Conservation (phyloP, 2,329 filamentous ascomycete genomes). For the Fusarium vanettenii region DNA sequence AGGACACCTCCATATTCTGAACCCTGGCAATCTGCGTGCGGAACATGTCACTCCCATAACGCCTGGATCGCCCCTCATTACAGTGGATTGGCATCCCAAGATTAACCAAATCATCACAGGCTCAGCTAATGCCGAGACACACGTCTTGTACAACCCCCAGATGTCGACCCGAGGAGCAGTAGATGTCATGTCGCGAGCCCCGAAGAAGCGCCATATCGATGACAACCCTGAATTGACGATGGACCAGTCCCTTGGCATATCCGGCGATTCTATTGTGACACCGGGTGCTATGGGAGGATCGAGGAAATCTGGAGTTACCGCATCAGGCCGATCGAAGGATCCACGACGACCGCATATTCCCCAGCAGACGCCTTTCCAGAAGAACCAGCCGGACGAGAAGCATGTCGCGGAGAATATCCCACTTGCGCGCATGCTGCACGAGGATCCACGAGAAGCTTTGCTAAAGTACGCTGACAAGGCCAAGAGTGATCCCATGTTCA, state of each 20-base stretch:
- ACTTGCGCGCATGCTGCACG: conserved; percentile 91
- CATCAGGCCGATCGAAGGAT: conserved; percentile 80
- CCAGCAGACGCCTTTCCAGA: conserved; percentile 87
- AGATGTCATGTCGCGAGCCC: conserved; percentile 90
- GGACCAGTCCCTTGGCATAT: conserved; percentile 83
- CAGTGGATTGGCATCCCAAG: conserved; percentile 91
- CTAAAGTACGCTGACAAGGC: conserved; percentile 95
- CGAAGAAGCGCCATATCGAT: conserved; percentile 95
- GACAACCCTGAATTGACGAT: conserved; percentile 90
- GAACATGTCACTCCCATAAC: conserved; percentile 93
- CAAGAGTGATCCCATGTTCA: conserved; percentile 93
- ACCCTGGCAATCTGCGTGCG: conserved; percentile 87
- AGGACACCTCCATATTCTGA: conserved; percentile 91
- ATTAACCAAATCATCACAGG: conserved; percentile 97
- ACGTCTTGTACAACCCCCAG: conserved; percentile 90
- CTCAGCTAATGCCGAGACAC: conserved; percentile 89
- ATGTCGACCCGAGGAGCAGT: conserved; percentile 85
- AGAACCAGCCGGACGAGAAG: conserved; percentile 88
- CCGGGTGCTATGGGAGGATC: conserved; percentile 68
- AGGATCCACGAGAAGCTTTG: conserved; percentile 93
- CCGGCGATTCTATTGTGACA: conserved; percentile 83
- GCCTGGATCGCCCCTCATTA: conserved; percentile 82
- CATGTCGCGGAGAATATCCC: conserved; percentile 91
- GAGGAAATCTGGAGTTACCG: conserved; percentile 76
- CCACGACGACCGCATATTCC: conserved; percentile 88